Conservation (phyloP, 225 moss, liverwort and hornwort species). For the Bryum argenteum region DNA sequence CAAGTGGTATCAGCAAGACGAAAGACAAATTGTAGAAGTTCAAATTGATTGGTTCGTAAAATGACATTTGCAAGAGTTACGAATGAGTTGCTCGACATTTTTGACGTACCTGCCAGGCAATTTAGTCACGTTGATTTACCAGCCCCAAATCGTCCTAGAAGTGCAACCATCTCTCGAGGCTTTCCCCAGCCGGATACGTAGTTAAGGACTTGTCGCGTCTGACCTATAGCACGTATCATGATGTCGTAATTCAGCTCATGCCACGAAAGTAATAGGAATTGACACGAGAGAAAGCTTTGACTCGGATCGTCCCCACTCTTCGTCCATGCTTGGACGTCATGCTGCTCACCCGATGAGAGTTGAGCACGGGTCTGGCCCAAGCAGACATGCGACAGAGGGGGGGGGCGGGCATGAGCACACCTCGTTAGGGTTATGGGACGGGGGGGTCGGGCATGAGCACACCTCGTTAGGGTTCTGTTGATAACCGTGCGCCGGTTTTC, state of each 20-base stretch:
- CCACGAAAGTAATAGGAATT: conserved; percentile 79
- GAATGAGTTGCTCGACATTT: conserved; percentile 4
- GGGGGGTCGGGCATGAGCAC: too few relatives aligned
- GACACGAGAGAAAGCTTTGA: conserved; percentile 57
- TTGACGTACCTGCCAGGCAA: conserved; percentile 77
- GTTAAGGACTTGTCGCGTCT: conserved; percentile 57
- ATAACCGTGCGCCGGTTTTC: too few relatives aligned
- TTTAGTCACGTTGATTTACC: conserved; percentile 82
- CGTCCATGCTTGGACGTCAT: conserved; percentile 35
- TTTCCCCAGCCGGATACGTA: conserved; percentile 93
- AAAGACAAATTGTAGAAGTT: too few relatives aligned
- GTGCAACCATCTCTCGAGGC: conserved; percentile 84
- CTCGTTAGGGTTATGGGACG: too few relatives aligned
- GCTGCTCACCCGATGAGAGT: conserved; percentile 44
- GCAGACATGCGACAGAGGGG: too few relatives aligned
- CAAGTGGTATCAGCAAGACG: not conserved
- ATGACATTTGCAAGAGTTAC: not conserved
- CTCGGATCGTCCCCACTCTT: conserved; percentile 54
- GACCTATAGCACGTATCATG: conserved; percentile 57
- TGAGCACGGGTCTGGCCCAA: not conserved
- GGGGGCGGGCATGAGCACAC: too few relatives aligned
- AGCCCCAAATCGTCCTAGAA: conserved; percentile 67
- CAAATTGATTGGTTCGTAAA: not conserved
- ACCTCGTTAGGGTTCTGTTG: too few relatives aligned
- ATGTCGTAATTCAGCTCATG: conserved; percentile 91